Evolutionary conservation across 2,329 filamentous ascomycete species (phyloP).

Genomic region (Chaetomiaceae sp.): DNA sequence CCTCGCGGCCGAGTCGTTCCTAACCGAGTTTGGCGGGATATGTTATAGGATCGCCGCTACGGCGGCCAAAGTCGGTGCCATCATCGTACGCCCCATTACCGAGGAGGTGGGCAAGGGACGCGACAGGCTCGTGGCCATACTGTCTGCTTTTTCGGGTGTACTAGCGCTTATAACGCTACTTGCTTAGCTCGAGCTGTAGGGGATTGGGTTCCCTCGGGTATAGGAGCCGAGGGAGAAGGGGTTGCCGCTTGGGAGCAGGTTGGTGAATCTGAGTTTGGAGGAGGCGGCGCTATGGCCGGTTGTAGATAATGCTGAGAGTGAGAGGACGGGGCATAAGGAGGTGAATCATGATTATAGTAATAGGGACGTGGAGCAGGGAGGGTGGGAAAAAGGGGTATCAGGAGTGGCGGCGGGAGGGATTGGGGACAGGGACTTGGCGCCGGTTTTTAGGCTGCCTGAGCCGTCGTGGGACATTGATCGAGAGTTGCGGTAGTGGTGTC

Average conservation of each 20-base stretch:
- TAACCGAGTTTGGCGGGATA: not conserved
- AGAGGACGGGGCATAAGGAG: not conserved
- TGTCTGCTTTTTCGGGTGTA: not conserved
- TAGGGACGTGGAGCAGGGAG: not conserved
- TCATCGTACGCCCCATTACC: conserved; percentile 1
- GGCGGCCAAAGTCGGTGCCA: not conserved
- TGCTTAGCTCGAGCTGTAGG: not conserved
- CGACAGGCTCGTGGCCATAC: not conserved
- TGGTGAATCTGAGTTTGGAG: not conserved
- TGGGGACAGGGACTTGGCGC: no score
- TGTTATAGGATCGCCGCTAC: conserved; percentile 1
- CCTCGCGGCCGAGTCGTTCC: conserved; percentile 2
- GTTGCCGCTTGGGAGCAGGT: not conserved
- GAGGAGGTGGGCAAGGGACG: not conserved
- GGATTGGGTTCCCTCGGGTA: not conserved
- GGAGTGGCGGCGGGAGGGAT: no score
- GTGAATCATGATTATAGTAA: not conserved
- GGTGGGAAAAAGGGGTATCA: no score
- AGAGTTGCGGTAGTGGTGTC: no score
- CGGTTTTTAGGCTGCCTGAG: no score
- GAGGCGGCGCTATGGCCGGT: not conserved
- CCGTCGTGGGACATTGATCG: no score
- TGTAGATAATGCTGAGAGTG: not conserved
- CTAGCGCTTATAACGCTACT: not conserved
- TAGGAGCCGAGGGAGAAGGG: not conserved